Evolutionary conservation across 257 asterid species (phyloP), one percentile per base, ranked within the genome.

Genomic region (Lavandula angustifolia): DNA sequence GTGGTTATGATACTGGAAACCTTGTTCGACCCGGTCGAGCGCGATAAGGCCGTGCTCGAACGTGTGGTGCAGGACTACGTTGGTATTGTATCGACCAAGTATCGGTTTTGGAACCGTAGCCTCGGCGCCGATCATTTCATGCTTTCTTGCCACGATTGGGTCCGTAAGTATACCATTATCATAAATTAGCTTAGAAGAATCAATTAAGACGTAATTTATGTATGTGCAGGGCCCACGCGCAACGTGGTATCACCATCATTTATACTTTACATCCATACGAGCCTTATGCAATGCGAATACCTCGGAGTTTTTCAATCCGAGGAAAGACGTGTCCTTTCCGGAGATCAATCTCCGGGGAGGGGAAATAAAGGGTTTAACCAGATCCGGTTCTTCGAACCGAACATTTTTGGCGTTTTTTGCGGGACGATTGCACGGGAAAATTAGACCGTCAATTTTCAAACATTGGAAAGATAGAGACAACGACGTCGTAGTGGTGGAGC

Each of bases 131-230:
- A 87, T 71, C 95, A 87, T 65, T 83, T 83, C 79, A 82, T 82
- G 88, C 82, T 87, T 62, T 81, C 92, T 0, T 82, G 95, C 74
- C 95, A 87, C 17, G 95, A 87, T 27, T 87, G 92, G 95, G 95
- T n/a, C n/a, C n/a, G n/a, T 84, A 71, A 0, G 41, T 49, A 32
- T n/a, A 16, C 6, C 7, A 5, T 18, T 7, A 7, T 18, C 1
- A 6, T 51, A 44, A 16, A 7, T 63, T 22, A 22, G 42, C 7
- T 4, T 32, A 11, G n/a, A 5, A 12, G 29, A 0, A 8, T 58
- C 1, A 11, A 3, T n/a, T 37, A 1, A 37, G 3, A 37, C 42
- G 2, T 6, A 37, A 4, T 35, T 35, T 7, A 22, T 7, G 51
- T n/a, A 9, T n/a, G 51, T 57, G 70, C 62, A 85, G 96, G 96